Conservation (phyloP, 140 eudicot species). For the Oenanthe javanica region DNA sequence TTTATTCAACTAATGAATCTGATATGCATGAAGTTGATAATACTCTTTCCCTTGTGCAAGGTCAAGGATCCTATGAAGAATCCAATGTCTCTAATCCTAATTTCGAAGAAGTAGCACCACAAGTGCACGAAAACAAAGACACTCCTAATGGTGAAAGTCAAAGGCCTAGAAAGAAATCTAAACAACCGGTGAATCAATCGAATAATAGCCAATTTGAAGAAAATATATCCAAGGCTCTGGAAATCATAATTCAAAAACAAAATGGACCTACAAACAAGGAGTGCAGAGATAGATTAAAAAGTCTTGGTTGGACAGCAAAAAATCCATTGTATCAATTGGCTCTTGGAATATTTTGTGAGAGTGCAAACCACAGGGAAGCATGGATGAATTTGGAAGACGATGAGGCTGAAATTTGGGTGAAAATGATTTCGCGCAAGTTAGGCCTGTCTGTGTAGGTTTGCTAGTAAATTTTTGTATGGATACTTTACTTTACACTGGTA, state of each 20-base stretch:
- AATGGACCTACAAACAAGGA: neutral
- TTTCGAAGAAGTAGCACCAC: neutral
- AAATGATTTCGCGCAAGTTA: neutral
- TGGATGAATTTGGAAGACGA: neutral
- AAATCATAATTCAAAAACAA: neutral
- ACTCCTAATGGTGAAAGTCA: neutral
- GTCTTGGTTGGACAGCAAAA: neutral
- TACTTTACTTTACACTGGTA: neutral
- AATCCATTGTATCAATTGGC: neutral
- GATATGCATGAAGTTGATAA: neutral
- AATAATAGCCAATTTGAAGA: neutral
- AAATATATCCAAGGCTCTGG: neutral
- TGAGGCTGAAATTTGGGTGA: neutral
- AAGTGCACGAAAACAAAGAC: neutral
- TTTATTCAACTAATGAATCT: neutral
- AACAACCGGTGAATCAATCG: neutral
- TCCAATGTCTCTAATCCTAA: neutral
- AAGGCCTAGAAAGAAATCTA: slow-evolving; percentile 1
- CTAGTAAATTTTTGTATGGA: neutral
- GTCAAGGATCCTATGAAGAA: slow-evolving; percentile 2
- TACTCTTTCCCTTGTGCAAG: neutral
- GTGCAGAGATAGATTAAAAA: neutral
- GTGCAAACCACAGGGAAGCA: slow-evolving; percentile 1
- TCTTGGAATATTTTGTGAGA: slow-evolving; percentile 2
- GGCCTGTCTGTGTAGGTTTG: neutral